A percentile compares a stretch with the other conserved stretches of the same genome.
These are phyloP conservation scores for Botryobasidium botryosum DNA, from an alignment of 768 basidiomycete species.

Conservation along the genomic window DNA sequence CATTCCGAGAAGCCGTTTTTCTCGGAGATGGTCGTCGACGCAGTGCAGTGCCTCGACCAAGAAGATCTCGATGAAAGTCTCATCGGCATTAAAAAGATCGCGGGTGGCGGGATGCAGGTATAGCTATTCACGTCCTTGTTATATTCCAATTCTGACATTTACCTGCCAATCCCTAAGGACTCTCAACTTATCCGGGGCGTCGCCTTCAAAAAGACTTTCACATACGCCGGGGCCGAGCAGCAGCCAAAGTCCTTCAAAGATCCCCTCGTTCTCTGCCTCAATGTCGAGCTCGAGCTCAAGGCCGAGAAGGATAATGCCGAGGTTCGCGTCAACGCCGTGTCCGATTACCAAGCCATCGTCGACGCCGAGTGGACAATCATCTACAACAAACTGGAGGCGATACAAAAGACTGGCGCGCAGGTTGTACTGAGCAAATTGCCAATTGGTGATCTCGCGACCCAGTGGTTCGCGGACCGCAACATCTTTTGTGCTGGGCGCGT, in stretches of 20 bases:
- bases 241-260: conserved; percentile 86
- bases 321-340: conserved; percentile 88
- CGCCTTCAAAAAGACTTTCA: conserved; percentile 98
- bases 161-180: conserved; percentile 26
- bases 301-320: conserved; percentile 99
- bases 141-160: not conserved
- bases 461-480: conserved; percentile 97
- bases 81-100: conserved; percentile 94
- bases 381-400: conserved; percentile 89
- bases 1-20: conserved; percentile 99
- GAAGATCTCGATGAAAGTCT: conserved; percentile 87
- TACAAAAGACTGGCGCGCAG: conserved; percentile 90
- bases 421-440: conserved; percentile 96
- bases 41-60: conserved; percentile 82
- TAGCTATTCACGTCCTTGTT: not conserved
- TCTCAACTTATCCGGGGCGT: conserved; percentile 80
- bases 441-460: conserved; percentile 95
- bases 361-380: conserved; percentile 99
- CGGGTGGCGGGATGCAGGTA: conserved; percentile 86
- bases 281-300: conserved; percentile 96
- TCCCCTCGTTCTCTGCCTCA: conserved; percentile 83
- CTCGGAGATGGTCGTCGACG: conserved; percentile 96
- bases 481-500: conserved; percentile 99
- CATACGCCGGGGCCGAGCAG: conserved; percentile 97
- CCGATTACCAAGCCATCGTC: conserved; percentile 98